Evolutionary conservation across 2,329 filamentous ascomycete species (phyloP).

Genomic region (Phyllosticta citriasiana): DNA sequence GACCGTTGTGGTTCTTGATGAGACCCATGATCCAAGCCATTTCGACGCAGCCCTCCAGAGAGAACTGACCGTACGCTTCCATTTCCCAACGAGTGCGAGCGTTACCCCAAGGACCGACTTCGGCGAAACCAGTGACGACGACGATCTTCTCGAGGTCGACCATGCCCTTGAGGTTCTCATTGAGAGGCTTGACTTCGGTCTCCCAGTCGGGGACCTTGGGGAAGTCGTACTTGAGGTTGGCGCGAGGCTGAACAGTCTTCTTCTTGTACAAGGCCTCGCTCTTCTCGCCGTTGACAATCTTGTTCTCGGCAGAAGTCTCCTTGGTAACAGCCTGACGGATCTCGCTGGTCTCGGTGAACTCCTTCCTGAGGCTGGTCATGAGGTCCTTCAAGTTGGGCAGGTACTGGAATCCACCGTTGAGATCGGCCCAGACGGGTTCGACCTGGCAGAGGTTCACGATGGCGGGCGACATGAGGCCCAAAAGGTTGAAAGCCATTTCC

Average conservation of each 20-base stretch:
- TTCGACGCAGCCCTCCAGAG: conserved; percentile 92
- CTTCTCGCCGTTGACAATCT: conserved; percentile 88
- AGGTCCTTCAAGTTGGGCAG: conserved; percentile 89
- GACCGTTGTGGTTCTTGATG: conserved; percentile 96
- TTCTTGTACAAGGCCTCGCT: conserved; percentile 92
- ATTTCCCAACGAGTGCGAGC: conserved; percentile 98
- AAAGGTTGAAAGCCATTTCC: conserved; percentile 98
- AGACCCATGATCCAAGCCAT: conserved; percentile 99
- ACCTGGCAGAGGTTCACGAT: conserved; percentile 93
- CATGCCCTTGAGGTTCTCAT: conserved; percentile 87
- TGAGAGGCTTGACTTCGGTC: conserved; percentile 77
- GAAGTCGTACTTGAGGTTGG: conserved; percentile 98
- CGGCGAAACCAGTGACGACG: conserved; percentile 91
- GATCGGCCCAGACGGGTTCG: conserved; percentile 91
- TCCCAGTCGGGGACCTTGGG: conserved; percentile 87
- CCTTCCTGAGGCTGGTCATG: conserved; percentile 87
- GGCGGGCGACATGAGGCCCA: conserved; percentile 88
- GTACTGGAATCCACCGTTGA: conserved; percentile 96
- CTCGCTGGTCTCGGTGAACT: conserved; percentile 91
- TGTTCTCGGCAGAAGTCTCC: conserved; percentile 93
- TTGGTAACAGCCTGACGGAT: conserved; percentile 88
- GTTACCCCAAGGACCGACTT: conserved; percentile 97
- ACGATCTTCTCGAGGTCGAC: conserved; percentile 97
- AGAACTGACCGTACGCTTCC: conserved; percentile 95
- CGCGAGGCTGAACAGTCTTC: conserved; percentile 82